Base-by-base conservation (phyloP, 2,329 filamentous ascomycete genomes). In the Xylaria sp. region DNA sequence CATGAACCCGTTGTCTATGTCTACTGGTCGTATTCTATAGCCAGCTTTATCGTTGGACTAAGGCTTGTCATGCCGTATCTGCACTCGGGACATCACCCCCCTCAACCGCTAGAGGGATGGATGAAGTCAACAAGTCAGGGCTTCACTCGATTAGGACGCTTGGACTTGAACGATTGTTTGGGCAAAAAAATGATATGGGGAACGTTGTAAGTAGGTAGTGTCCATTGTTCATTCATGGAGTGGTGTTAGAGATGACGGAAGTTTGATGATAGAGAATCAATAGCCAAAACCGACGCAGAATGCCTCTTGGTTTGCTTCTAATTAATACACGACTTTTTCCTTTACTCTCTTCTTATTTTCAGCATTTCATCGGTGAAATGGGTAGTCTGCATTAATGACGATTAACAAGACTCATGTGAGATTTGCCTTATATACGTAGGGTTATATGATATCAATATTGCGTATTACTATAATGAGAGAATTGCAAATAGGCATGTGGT, bases 301-400 rank as follows among this genome's bases (percentile, higher is more conserved):
- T 39, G 38, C 29, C 45, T 62, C 47, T 44, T 20, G 58, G 51
- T 51, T 38, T 47, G 58, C 57, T 55, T 55, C 53, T 63, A 65
- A 59, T 62, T 66, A 68, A 68, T 68, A 68, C 66, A 65, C 60
- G 66, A 62, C 38, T 68, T 44, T 65, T 66, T 63, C 33, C 29
- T 36, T 64, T 25, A 17, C 20, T n/a, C n/a, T 10, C n/a, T 22
- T 4, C 38, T 39, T 6, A 39, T 38, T 29, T 25, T 42, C 25
- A n/a, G n/a, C 9, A 33, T 31, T 7, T 17, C 29, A 27, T 31
- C 5, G 33, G 17, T 33, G 17, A n/a, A 7, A 44, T 20, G 2
- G 39, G 9, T n/a, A 20, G 39, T 20, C 17, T n/a, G 1, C n/a
- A 9, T 6, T 10, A 20, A 7, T 3, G 6, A 44, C 1, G 9